These are phyloP conservation scores for Penicillium italicum DNA, from an alignment of 2,329 filamentous ascomycete species.

Conservation along the genomic window DNA sequence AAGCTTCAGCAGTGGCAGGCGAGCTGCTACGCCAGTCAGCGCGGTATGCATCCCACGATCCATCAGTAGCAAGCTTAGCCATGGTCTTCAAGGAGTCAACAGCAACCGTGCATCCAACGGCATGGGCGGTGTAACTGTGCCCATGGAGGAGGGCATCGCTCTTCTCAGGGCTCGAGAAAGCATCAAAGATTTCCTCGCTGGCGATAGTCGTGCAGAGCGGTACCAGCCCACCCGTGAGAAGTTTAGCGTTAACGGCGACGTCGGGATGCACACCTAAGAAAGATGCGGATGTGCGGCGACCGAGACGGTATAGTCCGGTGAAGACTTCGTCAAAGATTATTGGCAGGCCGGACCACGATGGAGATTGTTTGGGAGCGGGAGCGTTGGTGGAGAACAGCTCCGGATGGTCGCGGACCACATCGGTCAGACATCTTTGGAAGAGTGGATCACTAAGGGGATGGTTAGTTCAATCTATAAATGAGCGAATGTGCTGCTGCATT, in stretches of 20 bases:
- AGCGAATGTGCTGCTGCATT: conserved; percentile 3
- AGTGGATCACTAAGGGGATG: conserved; percentile 64
- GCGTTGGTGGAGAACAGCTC: conserved; percentile 49
- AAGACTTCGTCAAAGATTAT: conserved; percentile 85
- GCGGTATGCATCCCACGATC: conserved; percentile 57
- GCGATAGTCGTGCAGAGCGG: conserved; percentile 74
- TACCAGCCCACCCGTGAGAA: conserved; percentile 75
- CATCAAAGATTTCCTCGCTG: conserved; percentile 67
- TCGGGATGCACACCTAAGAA: conserved; percentile 68
- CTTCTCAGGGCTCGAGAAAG: conserved; percentile 70
- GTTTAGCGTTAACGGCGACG: conserved; percentile 76
- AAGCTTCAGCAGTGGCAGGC: not conserved
- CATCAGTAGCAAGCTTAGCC: conserved; percentile 53
- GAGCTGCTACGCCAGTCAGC: conserved; percentile 43
- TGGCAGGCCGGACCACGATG: conserved; percentile 68
- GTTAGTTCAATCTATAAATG: not conserved
- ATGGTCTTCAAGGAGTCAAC: conserved; percentile 62
- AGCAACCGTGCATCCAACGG: conserved; percentile 75
- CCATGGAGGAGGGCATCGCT: conserved; percentile 76
- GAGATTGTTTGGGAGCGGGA: conserved; percentile 12
- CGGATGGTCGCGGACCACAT: conserved; percentile 60
- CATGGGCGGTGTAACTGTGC: conserved; percentile 82
- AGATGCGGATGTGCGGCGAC: conserved; percentile 65
- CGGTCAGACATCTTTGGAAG: conserved; percentile 69
- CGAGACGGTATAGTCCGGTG: conserved; percentile 78